Evolutionary conservation across 2,329 filamentous ascomycete genomes (phyloP).

Genomic region (Talaromyces rugulosus): DNA sequence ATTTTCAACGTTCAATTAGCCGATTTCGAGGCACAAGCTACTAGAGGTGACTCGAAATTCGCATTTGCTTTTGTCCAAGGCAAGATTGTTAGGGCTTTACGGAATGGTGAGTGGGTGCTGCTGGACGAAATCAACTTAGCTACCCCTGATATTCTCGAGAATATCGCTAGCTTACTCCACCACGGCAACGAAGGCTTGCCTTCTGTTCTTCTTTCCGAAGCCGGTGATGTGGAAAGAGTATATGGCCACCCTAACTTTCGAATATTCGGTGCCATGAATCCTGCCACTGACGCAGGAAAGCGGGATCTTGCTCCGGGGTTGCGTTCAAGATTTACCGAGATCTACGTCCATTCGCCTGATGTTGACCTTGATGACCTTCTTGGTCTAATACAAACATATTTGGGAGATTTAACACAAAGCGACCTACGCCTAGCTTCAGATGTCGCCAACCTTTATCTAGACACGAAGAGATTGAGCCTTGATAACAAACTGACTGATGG

Average conservation of each 20-base stretch:
- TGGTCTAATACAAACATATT: slow-evolving; percentile 81
- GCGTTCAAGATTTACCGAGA: slow-evolving; percentile 87
- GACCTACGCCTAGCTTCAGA: slow-evolving; percentile 73
- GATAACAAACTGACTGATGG: slow-evolving; percentile 88
- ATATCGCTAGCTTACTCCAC: slow-evolving; percentile 80
- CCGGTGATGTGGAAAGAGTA: slow-evolving; percentile 86
- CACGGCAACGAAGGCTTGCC: slow-evolving; percentile 67
- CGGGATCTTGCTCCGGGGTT: slow-evolving; percentile 86
- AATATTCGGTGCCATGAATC: slow-evolving; percentile 98
- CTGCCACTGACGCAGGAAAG: slow-evolving; percentile 95
- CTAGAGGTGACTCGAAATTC: slow-evolving; percentile 68
- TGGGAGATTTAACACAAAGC: slow-evolving; percentile 66
- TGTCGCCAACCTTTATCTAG: slow-evolving; percentile 81
- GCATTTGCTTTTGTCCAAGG: slow-evolving; percentile 96
- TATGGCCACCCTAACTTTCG: slow-evolving; percentile 88
- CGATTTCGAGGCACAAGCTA: slow-evolving; percentile 74
- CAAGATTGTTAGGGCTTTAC: slow-evolving; percentile 90
- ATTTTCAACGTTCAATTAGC: slow-evolving; percentile 69
- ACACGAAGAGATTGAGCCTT: slow-evolving; percentile 75
- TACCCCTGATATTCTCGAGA: slow-evolving; percentile 89
- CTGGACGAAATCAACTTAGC: slow-evolving; percentile 97
- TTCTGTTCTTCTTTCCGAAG: slow-evolving; percentile 86
- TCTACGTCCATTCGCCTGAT: slow-evolving; percentile 91
- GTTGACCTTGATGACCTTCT: slow-evolving; percentile 79
- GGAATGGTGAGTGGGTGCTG: slow-evolving; percentile 95